Evolutionary conservation across 352 stramenopile species (phyloP).

Genomic region (Phytophthora parvispora): DNA sequence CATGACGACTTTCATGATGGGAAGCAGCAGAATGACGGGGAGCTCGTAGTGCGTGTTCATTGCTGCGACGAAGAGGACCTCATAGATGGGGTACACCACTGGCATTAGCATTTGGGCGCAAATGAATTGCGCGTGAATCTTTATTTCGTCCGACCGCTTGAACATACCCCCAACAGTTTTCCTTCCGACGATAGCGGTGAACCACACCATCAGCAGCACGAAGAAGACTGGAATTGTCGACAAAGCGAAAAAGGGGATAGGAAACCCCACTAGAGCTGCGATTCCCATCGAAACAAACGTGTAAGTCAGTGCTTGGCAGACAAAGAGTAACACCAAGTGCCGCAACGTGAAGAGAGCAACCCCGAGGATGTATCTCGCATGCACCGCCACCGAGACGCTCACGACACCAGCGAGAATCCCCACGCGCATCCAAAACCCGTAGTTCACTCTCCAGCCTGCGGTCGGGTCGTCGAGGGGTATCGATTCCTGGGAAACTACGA

Average conservation of each 20-base stretch:
- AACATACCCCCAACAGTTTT: slow-evolving; percentile 6
- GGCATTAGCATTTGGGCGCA: slow-evolving; percentile 23
- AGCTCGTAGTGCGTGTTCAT: slow-evolving; percentile 14
- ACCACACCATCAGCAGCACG: slow-evolving; percentile 7
- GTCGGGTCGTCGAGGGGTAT: slow-evolving; percentile 10
- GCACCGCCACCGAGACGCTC: slow-evolving; percentile 1
- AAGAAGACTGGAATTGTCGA: slow-evolving; percentile 27
- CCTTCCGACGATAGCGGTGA: slow-evolving; percentile 2
- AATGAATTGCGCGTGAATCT: slow-evolving; percentile 2
- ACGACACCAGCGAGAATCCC: slow-evolving; percentile 19
- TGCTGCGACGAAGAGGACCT: slow-evolving; percentile 13
- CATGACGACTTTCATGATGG: slow-evolving; percentile 21
- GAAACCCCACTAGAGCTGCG: slow-evolving; percentile 17
- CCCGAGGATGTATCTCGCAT: slow-evolving; percentile 7
- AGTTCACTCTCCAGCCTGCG: slow-evolving; percentile 15
- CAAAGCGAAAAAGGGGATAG: slow-evolving; percentile 20
- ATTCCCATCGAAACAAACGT: slow-evolving; percentile 12
- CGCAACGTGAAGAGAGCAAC: neutral
- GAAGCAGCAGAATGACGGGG: slow-evolving; percentile 16
- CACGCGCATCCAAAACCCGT: slow-evolving; percentile 26
- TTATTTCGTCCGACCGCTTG: neutral
- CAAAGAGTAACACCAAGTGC: slow-evolving; percentile 7
- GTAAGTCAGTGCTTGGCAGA: slow-evolving; percentile 13
- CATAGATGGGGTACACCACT: slow-evolving; percentile 24
- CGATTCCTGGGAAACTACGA: slow-evolving; percentile 21